Evolutionary conservation across 2,329 filamentous ascomycete genomes (phyloP).

Genomic region (Phyllosticta capitalensis): DNA sequence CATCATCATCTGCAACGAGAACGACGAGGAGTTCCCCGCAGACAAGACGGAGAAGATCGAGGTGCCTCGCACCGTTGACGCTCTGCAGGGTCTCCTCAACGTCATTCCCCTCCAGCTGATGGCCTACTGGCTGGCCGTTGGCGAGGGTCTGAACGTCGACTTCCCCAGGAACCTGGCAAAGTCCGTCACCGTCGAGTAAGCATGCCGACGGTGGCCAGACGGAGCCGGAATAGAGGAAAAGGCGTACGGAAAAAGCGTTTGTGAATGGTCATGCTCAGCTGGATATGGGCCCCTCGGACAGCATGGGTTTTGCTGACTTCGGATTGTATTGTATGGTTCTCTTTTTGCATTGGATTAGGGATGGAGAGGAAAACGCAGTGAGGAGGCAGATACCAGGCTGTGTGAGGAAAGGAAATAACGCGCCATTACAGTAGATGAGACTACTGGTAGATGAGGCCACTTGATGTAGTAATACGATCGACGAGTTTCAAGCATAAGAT

Average conservation of each 20-base stretch:
- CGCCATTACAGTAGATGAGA: neutral
- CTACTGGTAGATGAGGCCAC: constrained; percentile 1
- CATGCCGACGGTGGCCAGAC: constrained; percentile 4
- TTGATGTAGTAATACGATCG: constrained; percentile 11
- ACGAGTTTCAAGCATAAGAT: neutral
- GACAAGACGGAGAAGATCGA: constrained; percentile 94
- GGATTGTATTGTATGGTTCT: constrained; percentile 5
- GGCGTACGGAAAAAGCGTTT: constrained; percentile 10
- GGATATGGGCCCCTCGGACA: constrained; percentile 12
- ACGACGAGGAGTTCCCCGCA: constrained; percentile 78
- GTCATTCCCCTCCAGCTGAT: constrained; percentile 96
- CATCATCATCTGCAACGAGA: constrained; percentile 94
- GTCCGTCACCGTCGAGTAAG: constrained; percentile 96
- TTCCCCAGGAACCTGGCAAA: constrained; percentile 98
- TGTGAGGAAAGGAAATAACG: neutral
- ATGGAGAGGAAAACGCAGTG: neutral
- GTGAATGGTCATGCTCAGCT: constrained; percentile 15
- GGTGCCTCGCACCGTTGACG: constrained; percentile 91
- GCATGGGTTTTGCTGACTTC: constrained; percentile 1
- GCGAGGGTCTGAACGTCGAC: constrained; percentile 92
- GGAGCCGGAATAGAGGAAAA: constrained; percentile 13
- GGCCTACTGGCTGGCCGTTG: constrained; percentile 96
- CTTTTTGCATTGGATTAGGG: neutral
- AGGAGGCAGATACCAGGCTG: neutral
- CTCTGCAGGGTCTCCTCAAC: constrained; percentile 92